Percentiles rank a stretch among this genome's conserved stretches.
Conservation (phyloP, 2,329 filamentous ascomycete genomes). For the Alternaria gaisen region DNA sequence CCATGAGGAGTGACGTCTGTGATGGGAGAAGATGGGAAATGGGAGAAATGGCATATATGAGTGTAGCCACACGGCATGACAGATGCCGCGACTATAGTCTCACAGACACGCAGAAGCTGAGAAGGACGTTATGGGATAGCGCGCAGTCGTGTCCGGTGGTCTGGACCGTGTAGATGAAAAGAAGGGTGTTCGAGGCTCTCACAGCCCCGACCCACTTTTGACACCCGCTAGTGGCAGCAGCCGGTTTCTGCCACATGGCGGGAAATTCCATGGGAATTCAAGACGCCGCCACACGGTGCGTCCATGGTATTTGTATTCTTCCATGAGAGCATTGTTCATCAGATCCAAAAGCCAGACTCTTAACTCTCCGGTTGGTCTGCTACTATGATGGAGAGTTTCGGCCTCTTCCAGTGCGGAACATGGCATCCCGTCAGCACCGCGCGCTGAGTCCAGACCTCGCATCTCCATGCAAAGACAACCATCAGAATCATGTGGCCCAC, state of each 20-base stretch:
- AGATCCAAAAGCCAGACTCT: neutral
- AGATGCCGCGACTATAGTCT: conserved; percentile 11
- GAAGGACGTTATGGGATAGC: conserved; percentile 16
- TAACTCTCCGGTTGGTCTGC: neutral
- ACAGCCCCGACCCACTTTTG: conserved; percentile 14
- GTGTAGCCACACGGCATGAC: conserved; percentile 9
- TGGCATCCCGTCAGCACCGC: neutral
- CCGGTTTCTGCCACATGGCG: conserved; percentile 9
- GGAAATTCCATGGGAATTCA: conserved; percentile 1
- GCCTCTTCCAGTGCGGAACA: neutral
- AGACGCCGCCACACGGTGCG: neutral
- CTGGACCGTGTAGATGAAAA: conserved; percentile 23
- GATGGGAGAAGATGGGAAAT: conserved; percentile 21
- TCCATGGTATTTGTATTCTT: conserved; percentile 2
- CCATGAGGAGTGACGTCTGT: conserved; percentile 33
- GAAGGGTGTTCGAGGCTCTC: conserved; percentile 26
- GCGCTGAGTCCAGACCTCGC: neutral
- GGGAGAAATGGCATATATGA: conserved; percentile 25
- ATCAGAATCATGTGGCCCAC: conserved; percentile 3
- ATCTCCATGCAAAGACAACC: neutral
- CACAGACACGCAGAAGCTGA: conserved; percentile 13
- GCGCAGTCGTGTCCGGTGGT: conserved; percentile 24
- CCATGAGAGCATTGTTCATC: neutral
- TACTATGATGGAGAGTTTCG: neutral
- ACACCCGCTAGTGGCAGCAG: conserved; percentile 11